These are phyloP conservation scores for Lotus japonicus DNA, from an alignment of 306 rosid genomes.

Conservation along the genomic window DNA sequence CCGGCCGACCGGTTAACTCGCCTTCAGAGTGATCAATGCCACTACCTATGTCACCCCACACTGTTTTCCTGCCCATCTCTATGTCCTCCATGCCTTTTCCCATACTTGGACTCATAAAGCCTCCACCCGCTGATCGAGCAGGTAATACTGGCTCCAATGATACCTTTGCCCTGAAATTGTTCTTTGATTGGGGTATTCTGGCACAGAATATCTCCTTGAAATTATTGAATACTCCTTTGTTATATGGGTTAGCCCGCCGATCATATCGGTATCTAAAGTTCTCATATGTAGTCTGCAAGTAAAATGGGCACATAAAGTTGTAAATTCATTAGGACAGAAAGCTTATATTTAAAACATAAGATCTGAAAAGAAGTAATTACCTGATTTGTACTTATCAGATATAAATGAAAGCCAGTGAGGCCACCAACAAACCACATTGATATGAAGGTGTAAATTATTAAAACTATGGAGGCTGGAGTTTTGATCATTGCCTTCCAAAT, in stretches of 20 bases:
- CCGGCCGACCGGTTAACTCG: conserved; percentile 46
- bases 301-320: conserved; percentile 7
- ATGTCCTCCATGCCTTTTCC: conserved; percentile 94
- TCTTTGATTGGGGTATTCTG: conserved; percentile 60
- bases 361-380: conserved; percentile 34
- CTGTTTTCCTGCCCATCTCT: conserved; percentile 95
- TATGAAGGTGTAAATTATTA: conserved; percentile 83
- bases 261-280: conserved; percentile 92
- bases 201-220: conserved; percentile 80
- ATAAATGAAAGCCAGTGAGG: conserved; percentile 92
- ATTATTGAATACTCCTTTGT: conserved; percentile 66
- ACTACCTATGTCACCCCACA: conserved; percentile 59
- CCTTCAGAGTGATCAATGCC: conserved; percentile 67
- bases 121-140: conserved; percentile 61
- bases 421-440: conserved; percentile 99
- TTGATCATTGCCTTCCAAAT: conserved; percentile 93
- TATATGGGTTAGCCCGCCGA: conserved; percentile 68
- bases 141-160: conserved; percentile 69
- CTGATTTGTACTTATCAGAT: conserved; percentile 95
- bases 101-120: conserved; percentile 93
- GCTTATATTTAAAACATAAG: neutral
- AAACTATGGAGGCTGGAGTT: conserved; percentile 89
- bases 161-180: conserved; percentile 78
- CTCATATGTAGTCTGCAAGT: conserved; percentile 88
- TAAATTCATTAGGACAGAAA: neutral